Evolutionary conservation across 2,329 filamentous ascomycete species (phyloP).

Genomic region (Claviceps pazoutovae): DNA sequence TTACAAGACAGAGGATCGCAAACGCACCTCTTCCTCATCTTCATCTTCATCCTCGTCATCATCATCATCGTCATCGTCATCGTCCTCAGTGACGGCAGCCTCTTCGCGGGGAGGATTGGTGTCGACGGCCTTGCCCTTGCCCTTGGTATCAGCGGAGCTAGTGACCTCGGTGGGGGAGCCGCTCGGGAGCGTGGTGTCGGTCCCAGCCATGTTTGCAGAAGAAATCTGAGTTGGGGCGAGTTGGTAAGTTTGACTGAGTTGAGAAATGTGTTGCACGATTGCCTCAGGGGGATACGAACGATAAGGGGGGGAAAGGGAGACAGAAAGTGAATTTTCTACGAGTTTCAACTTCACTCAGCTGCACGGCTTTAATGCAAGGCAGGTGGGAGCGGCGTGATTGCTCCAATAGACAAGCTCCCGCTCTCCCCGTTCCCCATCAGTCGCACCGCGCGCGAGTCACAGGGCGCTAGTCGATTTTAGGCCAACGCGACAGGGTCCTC

Average conservation of each 20-base stretch:
- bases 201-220: constrained; percentile 28
- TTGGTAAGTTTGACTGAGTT: background rate
- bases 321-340: constrained; percentile 10
- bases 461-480: constrained; percentile 14
- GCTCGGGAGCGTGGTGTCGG: constrained; percentile 33
- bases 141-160: constrained; percentile 48
- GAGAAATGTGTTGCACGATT: background rate
- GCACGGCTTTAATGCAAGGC: constrained; percentile 10
- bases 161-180: constrained; percentile 26
- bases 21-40: constrained; percentile 18
- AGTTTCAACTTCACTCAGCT: constrained; percentile 10
- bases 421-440: background rate
- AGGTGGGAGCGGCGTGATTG: constrained; percentile 11
- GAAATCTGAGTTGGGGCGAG: background rate
- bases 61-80: constrained; percentile 60
- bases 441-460: too few species aligned
- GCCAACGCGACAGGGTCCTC: constrained; percentile 1
- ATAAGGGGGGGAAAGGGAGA: constrained; percentile 3
- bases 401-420: background rate
- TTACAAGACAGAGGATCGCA: background rate
- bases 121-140: constrained; percentile 68
- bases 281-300: background rate
- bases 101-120: constrained; percentile 37
- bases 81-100: constrained; percentile 55
- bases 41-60: constrained; percentile 35